phyloP scores from a whole-genome alignment of 2,329 filamentous ascomycete genomes.

The Penicillium sp. region DNA sequence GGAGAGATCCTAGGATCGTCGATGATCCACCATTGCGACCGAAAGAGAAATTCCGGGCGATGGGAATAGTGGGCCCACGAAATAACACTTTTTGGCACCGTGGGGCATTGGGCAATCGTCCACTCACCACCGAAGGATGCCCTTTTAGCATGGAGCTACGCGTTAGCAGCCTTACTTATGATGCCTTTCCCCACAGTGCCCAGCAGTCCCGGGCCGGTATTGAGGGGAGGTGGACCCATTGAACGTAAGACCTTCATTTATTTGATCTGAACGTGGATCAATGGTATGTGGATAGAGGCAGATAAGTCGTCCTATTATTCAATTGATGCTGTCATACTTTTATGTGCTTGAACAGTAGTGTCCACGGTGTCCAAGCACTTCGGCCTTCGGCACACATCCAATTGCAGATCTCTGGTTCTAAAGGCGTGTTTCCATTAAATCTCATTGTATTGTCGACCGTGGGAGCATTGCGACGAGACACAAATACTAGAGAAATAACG shows the following conservation, averaged over 20 bases:
- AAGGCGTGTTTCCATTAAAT: background rate
- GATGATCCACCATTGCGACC: constrained; percentile 1
- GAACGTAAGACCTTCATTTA: background rate
- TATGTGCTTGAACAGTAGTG: background rate
- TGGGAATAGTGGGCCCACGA: background rate
- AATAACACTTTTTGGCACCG: background rate
- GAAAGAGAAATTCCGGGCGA: constrained; percentile 4
- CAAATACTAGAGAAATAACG: no score
- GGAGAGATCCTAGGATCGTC: background rate
- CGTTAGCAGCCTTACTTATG: background rate
- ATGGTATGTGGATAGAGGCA: background rate
- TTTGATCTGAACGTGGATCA: no score
- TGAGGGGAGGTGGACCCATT: background rate
- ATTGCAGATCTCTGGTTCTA: background rate
- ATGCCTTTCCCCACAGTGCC: background rate
- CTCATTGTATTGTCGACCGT: background rate
- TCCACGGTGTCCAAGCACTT: no score
- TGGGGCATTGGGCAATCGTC: background rate
- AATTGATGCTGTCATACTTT: background rate
- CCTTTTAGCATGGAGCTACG: background rate
- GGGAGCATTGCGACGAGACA: no score
- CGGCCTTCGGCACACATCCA: background rate
- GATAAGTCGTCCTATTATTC: background rate
- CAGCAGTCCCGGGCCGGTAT: background rate
- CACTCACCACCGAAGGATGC: background rate